Percentiles rank a stretch among this genome's conserved stretches.
Conservation (phyloP, 768 basidiomycete species). For the Cystobasidium tubakii region DNA sequence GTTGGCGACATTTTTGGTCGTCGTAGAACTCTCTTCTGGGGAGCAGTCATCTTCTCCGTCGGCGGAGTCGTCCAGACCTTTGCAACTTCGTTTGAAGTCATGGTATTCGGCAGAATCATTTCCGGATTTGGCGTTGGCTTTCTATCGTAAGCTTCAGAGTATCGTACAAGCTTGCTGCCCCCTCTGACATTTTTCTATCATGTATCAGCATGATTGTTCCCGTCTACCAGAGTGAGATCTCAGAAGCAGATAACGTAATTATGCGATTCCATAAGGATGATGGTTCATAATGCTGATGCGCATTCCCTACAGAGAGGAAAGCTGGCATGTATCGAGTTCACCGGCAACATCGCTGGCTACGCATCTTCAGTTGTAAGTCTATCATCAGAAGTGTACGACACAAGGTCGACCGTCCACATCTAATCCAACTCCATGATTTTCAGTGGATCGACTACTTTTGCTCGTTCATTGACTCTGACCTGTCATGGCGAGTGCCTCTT, state of each 20-base stretch:
- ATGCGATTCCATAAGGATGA: background rate
- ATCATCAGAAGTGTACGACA: background rate
- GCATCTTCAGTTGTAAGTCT: constrained; percentile 53
- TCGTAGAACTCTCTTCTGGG: constrained; percentile 72
- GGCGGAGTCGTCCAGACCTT: constrained; percentile 78
- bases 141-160: constrained; percentile 63
- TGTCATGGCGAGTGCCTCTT: constrained; percentile 86
- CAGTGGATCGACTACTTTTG: constrained; percentile 86
- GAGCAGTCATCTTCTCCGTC: constrained; percentile 74
- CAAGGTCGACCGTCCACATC: constrained; percentile 45
- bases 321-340: constrained; percentile 91
- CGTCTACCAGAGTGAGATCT: constrained; percentile 92
- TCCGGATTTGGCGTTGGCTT: constrained; percentile 87
- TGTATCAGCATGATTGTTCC: constrained; percentile 81
- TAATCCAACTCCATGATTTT: no score
- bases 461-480: constrained; percentile 75
- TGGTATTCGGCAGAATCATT: constrained; percentile 75
- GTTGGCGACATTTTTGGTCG: constrained; percentile 81
- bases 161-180: no score
- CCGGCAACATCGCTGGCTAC: constrained; percentile 85
- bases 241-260: constrained; percentile 77
- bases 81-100: constrained; percentile 67
- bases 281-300: background rate
- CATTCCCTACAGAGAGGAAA: constrained; percentile 63
- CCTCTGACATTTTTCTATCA: background rate